Base-by-base conservation (phyloP, 352 stramenopile genomes). In the Phytophthora syringae region DNA sequence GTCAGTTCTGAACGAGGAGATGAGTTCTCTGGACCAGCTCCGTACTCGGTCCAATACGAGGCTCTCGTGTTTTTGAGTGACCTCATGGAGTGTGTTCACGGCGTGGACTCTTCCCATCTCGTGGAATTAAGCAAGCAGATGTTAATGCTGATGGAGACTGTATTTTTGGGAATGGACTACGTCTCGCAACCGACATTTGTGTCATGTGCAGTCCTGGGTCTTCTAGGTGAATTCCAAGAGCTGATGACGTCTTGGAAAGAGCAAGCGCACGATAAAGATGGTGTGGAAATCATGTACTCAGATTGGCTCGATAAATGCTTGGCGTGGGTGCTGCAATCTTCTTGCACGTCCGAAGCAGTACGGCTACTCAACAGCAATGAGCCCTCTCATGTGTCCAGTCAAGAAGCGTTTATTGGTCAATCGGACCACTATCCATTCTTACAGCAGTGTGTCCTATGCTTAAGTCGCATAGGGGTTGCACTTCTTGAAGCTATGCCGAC, bases 401-500 rank as follows among this genome's bases (percentile, higher is more conserved):
- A 76, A 16, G 55, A 62, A 2, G 64, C 70, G 22, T 88, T 93
- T 22, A 58, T 90, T n/a, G 60, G 61, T 0, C 32, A 50, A 0
- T 53, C 54, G 21, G 79, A 71, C 48, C 25, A 30, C 22, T 90
- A 86, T 21, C 74, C 84, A 21, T 80, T 91, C 15, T 45, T 91
- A 2, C 84, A 93, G 52, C 70, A 82, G 39, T 93, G 82, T 82
- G 52, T 91, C 18, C 52, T 76, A n/a, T 60, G 60, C 27, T 5
- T 74, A 24, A 76, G 62, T 28, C 67, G 60, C 48, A 20, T 86
- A 15, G 70, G 50, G 4, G 52, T 71, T 7, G 37, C 55, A 18
- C 39, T 74, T 13, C n/a, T 73, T 9, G 60, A 74, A 24, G n/a
- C 27, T 25, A 22, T 25, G 20, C 5, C 40, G 39, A 37, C 22